These are phyloP conservation scores for Podospora anserina DNA, from an alignment of 495 filamentous ascomycete genomes.

Conservation along the genomic window DNA sequence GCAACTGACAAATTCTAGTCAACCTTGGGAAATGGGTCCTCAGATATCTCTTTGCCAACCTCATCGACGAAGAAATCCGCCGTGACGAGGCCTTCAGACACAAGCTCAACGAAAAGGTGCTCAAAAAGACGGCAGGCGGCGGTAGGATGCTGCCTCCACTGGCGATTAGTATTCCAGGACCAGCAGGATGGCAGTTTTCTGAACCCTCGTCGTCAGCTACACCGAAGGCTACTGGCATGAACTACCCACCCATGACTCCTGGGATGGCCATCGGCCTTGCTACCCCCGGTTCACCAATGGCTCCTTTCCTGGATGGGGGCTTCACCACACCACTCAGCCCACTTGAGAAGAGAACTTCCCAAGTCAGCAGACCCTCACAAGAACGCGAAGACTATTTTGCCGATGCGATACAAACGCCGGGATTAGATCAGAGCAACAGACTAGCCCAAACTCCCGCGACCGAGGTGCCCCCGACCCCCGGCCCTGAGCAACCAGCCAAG, in stretches of 20 bases:
- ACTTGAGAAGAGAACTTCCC: constrained; percentile 37
- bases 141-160: constrained; percentile 56
- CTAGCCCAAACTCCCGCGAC: constrained; percentile 34
- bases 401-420: constrained; percentile 41
- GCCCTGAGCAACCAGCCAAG: constrained; percentile 37
- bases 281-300: constrained; percentile 54
- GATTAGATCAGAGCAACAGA: constrained; percentile 26
- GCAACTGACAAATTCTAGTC: constrained; percentile 51
- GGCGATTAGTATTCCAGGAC: constrained; percentile 67
- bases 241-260: constrained; percentile 59
- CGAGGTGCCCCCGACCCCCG: constrained; percentile 10
- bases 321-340: constrained; percentile 36
- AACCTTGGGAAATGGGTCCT: constrained; percentile 97
- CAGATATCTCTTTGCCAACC: constrained; percentile 82
- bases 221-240: constrained; percentile 60
- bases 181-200: constrained; percentile 45
- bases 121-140: constrained; percentile 51
- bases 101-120: constrained; percentile 58
- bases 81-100: constrained; percentile 72
- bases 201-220: constrained; percentile 50
- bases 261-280: constrained; percentile 75
- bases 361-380: constrained; percentile 36
- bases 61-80: constrained; percentile 85
- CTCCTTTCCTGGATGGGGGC: constrained; percentile 41
- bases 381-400: constrained; percentile 50